These are phyloP conservation scores for Aspergillus homomorphus DNA, from an alignment of 495 filamentous ascomycete species.

Conservation along the genomic window DNA sequence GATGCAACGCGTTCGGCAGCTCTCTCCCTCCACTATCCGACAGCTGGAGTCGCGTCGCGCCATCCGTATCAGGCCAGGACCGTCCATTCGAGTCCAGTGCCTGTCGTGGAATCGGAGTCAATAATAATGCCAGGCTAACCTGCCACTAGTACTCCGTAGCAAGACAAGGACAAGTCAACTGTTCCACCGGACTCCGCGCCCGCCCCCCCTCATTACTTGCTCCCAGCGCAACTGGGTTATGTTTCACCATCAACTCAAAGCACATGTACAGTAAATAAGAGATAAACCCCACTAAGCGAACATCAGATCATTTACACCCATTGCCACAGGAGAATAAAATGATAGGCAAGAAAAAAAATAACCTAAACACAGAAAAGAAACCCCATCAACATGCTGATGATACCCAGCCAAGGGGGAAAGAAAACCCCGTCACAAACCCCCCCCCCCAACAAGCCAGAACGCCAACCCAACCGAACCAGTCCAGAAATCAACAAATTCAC, in stretches of 20 bases:
- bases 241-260: too few relatives aligned
- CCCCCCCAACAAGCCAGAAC: constrained; percentile 3
- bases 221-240: background rate
- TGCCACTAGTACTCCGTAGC: background rate
- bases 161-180: background rate
- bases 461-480: constrained; percentile 24
- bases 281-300: background rate
- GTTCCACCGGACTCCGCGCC: background rate
- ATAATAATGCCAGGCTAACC: background rate
- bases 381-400: background rate
- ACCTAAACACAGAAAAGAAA: background rate
- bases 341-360: constrained; percentile 12
- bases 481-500: constrained; percentile 23
- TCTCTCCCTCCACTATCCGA: too few relatives aligned
- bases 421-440: too few relatives aligned
- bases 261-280: background rate
- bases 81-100: too few relatives aligned
- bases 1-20: too few relatives aligned
- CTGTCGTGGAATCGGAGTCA: background rate
- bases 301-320: constrained; percentile 12
- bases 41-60: too few relatives aligned
- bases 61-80: too few relatives aligned
- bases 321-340: constrained; percentile 7
- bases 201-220: background rate
- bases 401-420: background rate